A percentile compares a stretch with the other conserved stretches of the same genome.
Evolutionary conservation across 805 yeast species (phyloP).

Genomic region (Barnettozyma salicaria): DNA sequence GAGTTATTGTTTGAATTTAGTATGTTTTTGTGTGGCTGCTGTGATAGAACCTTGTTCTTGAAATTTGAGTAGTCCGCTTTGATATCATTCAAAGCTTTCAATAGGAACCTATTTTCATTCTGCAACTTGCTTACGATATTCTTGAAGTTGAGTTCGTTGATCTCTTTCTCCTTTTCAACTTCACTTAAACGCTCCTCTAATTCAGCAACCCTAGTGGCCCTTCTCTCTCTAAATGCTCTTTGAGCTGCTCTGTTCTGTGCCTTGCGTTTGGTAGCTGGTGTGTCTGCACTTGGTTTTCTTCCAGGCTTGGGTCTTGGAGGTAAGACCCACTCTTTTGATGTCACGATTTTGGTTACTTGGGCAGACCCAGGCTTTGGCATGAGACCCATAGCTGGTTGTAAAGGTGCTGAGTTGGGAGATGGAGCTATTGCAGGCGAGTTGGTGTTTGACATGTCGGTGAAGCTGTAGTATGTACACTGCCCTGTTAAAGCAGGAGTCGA

Average conservation of each 20-base stretch:
- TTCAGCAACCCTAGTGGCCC: conserved; percentile 77
- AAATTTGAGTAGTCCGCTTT: conserved; percentile 22
- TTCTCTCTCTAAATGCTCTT: conserved; percentile 80
- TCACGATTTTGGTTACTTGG: conserved; percentile 41
- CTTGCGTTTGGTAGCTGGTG: conserved; percentile 79
- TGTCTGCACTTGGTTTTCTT: conserved; percentile 55
- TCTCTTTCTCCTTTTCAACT: conserved; percentile 60
- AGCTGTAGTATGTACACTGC: too few species aligned
- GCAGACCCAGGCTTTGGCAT: conserved; percentile 18
- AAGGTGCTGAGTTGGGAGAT: conserved; percentile 12
- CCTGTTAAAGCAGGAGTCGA: too few species aligned
- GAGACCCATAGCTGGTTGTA: conserved; percentile 5
- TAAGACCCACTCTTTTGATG: conserved; percentile 70
- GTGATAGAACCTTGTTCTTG: conserved; percentile 15
- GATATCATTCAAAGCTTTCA: conserved; percentile 27
- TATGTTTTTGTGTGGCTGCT: conserved; percentile 14
- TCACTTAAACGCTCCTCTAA: conserved; percentile 63
- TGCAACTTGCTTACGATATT: conserved; percentile 21
- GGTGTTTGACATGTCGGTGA: conserved; percentile 7
- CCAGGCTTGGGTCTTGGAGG: conserved; percentile 80
- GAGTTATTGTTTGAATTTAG: conserved; percentile 17
- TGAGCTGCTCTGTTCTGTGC: conserved; percentile 95
- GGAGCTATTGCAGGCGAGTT: conserved; percentile 21
- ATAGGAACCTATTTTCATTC: conserved; percentile 31
- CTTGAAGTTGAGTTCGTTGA: conserved; percentile 37